These are phyloP conservation scores for Yamadazyma phyllophila DNA, from an alignment of 805 yeast genomes.

Conservation along the genomic window DNA sequence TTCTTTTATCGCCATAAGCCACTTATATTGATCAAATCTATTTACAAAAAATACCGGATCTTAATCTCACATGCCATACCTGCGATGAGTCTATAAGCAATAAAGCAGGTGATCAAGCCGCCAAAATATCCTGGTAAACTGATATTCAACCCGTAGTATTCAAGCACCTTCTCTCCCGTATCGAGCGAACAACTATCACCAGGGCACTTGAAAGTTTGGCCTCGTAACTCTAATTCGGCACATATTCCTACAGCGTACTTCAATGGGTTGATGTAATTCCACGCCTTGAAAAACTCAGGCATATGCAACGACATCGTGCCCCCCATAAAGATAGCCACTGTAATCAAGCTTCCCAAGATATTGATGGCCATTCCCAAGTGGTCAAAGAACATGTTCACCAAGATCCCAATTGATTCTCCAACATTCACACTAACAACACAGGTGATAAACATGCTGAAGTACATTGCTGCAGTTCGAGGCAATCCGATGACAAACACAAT, in stretches of 20 bases:
- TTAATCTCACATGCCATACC: constrained; percentile 22
- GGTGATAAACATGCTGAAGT: constrained; percentile 59
- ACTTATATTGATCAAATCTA: not conserved
- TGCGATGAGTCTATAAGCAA: constrained; percentile 33
- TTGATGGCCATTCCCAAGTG: constrained; percentile 83
- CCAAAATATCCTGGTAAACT: constrained; percentile 29
- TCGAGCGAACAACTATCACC: constrained; percentile 18
- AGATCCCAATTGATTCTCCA: constrained; percentile 83
- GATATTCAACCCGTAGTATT: constrained; percentile 27
- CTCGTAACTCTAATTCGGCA: constrained; percentile 57
- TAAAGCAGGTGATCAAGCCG: constrained; percentile 35
- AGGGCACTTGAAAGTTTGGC: constrained; percentile 50
- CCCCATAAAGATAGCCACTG: constrained; percentile 78
- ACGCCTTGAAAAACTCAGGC: constrained; percentile 63
- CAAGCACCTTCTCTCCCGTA: constrained; percentile 33
- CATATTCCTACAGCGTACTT: constrained; percentile 65
- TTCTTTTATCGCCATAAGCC: not conserved
- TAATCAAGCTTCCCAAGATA: constrained; percentile 60
- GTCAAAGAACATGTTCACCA: constrained; percentile 67
- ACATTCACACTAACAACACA: constrained; percentile 57
- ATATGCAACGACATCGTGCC: constrained; percentile 80
- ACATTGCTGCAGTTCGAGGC: constrained; percentile 65
- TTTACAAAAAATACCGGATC: constrained; percentile 23
- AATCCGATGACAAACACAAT: constrained; percentile 71
- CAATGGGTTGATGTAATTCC: constrained; percentile 76